A percentile compares a stretch with the other conserved stretches of the same genome.
Evolutionary conservation across 2,329 filamentous ascomycete genomes (phyloP).

Genomic region (Microdochium paspali): DNA sequence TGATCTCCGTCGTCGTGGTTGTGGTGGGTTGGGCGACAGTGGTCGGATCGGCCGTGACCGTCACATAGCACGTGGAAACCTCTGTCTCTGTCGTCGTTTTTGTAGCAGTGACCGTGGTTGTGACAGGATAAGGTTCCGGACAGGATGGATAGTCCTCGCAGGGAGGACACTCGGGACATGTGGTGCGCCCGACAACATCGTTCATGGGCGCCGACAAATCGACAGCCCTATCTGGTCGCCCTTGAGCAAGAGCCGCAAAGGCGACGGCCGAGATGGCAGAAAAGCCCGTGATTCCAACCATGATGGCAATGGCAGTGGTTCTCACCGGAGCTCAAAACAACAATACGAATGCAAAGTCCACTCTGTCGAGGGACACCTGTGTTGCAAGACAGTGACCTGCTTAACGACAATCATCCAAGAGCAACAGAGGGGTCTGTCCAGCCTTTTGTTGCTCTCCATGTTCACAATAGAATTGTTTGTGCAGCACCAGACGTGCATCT

Average conservation of each 20-base stretch:
- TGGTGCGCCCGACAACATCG: background rate
- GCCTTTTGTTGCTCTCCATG: background rate
- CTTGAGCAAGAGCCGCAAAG: constrained; percentile 8
- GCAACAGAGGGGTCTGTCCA: background rate
- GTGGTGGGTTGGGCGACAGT: no score
- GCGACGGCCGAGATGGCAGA: constrained; percentile 12
- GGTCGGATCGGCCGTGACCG: constrained; percentile 6
- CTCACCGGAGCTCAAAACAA: background rate
- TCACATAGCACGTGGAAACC: constrained; percentile 4
- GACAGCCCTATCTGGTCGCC: background rate
- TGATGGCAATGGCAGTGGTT: constrained; percentile 5
- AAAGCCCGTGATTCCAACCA: constrained; percentile 11
- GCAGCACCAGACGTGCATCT: background rate
- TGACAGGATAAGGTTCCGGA: background rate
- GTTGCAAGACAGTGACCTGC: background rate
- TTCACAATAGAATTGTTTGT: background rate
- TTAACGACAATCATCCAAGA: background rate
- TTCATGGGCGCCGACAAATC: background rate
- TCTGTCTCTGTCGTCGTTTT: constrained; percentile 2
- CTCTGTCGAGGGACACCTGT: background rate
- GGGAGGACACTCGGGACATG: background rate
- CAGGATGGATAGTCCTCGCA: background rate
- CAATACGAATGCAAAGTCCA: background rate
- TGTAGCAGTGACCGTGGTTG: background rate
- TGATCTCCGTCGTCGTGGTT: constrained; percentile 4